phyloP scores from a whole-genome alignment of 768 basidiomycete genomes.

The Suillus fuscotomentosus region DNA sequence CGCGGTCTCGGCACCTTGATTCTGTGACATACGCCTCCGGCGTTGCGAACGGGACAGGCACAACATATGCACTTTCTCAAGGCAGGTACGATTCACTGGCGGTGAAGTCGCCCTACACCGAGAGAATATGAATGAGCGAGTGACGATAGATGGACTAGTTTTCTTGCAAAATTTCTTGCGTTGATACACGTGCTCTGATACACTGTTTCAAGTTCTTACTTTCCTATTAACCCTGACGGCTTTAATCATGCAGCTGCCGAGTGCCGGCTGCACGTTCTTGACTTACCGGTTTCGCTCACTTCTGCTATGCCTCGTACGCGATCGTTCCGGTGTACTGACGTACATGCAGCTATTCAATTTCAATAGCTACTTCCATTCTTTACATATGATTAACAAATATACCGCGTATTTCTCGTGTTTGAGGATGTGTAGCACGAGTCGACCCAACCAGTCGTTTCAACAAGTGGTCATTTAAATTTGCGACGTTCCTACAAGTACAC shows the following conservation, averaged over 20 bases:
- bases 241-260: constrained; percentile 7
- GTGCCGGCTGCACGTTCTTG: background rate
- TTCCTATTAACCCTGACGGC: background rate
- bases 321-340: background rate
- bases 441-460: background rate
- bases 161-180: background rate
- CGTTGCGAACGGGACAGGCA: background rate
- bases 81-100: background rate
- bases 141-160: background rate
- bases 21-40: constrained; percentile 18
- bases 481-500: background rate
- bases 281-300: background rate
- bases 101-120: background rate
- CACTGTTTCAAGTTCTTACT: background rate
- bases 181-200: background rate
- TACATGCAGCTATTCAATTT: background rate
- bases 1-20: constrained; percentile 50
- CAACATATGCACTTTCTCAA: constrained; percentile 56
- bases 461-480: background rate
- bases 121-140: background rate
- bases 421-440: background rate
- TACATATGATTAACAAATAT: background rate
- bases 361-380: background rate
- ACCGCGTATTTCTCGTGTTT: background rate
- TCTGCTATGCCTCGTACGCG: background rate